phyloP scores from a whole-genome alignment of 2,329 filamentous ascomycete species.

The Fusarium sp. region DNA sequence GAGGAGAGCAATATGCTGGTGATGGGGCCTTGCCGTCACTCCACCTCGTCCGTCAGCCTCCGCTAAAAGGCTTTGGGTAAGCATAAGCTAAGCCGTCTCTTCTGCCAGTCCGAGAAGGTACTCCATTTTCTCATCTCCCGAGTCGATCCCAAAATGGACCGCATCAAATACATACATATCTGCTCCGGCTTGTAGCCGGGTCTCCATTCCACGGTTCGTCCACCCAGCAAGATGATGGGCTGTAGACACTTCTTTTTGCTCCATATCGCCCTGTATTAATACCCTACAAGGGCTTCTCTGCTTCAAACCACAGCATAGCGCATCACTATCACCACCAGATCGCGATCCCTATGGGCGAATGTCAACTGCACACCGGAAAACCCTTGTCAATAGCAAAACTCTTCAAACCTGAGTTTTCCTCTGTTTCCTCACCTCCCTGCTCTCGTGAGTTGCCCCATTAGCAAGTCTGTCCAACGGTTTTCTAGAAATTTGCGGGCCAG shows the following conservation, averaged over 20 bases:
- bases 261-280: constrained; percentile 41
- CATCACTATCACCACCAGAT: constrained; percentile 26
- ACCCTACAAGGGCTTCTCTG: constrained; percentile 27
- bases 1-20: constrained; percentile 37
- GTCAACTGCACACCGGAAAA: constrained; percentile 21
- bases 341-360: constrained; percentile 20
- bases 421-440: constrained; percentile 45
- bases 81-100: constrained; percentile 47
- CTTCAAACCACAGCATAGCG: background rate
- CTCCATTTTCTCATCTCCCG: constrained; percentile 45
- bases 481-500: constrained; percentile 53
- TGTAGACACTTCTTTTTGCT: constrained; percentile 28
- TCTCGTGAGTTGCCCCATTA: constrained; percentile 43
- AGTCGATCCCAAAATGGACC: constrained; percentile 40
- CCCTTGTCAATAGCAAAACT: constrained; percentile 48
- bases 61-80: constrained; percentile 46
- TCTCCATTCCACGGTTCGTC: constrained; percentile 29
- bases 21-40: constrained; percentile 42
- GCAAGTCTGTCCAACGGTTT: constrained; percentile 46
- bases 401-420: constrained; percentile 46
- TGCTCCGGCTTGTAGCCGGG: constrained; percentile 41
- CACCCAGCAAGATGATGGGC: constrained; percentile 17
- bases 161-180: constrained; percentile 11
- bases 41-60: constrained; percentile 46
- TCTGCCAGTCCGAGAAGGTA: constrained; percentile 41